Evolutionary conservation across 2,329 filamentous ascomycete genomes (phyloP), one percentile per base, ranked within the genome.

Genomic region (Helotiales sp.): DNA sequence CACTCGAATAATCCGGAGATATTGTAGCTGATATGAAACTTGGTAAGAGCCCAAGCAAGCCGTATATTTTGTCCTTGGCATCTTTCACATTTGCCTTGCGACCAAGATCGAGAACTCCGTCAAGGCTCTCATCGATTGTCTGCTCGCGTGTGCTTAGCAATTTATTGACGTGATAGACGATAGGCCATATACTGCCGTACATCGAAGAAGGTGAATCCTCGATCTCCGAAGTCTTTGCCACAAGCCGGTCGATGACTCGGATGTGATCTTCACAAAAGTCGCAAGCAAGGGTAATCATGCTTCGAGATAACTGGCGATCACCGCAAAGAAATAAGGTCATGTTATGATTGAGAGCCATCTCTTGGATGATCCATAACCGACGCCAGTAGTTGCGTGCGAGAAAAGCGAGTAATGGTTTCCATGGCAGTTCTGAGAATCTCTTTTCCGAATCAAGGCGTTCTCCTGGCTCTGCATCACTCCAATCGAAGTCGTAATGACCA

Each of bases 61-160:
- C 64, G 48, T 69, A 69, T 5, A 67, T 34, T 42, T 64, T 66
- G 30, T 69, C 66, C 15, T 62, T 46, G 1, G 63, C 27, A 24
- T 69, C 66, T 4, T 59, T 57, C 12, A 60, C 64, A 13, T 33
- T 40, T 2, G 57, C 57, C 25, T 53, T 60, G 24, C 54, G 40
- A 7, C 57, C 50, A 9, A 60, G 53, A 53, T 60, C 49, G 1
- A 60, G 36, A n/a, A 56, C 33, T 3, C 12, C 24, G 22, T 52
- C 47, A 7, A 54, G 6, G n/a, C 30, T 50, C n/a, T 19, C n/a
- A 22, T 50, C 47, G 8, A 25, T 38, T 15, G 25, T 22, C 24
- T 36, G 31, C 34, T 38, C 33, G 4, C 19, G 17, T 6, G 25
- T 24, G 5, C 12, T 19, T 15, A 51, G 19, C 8, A 51, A 15